These are phyloP conservation scores for Chaetomium fimeti DNA, from an alignment of 495 filamentous ascomycete genomes.

Conservation along the genomic window DNA sequence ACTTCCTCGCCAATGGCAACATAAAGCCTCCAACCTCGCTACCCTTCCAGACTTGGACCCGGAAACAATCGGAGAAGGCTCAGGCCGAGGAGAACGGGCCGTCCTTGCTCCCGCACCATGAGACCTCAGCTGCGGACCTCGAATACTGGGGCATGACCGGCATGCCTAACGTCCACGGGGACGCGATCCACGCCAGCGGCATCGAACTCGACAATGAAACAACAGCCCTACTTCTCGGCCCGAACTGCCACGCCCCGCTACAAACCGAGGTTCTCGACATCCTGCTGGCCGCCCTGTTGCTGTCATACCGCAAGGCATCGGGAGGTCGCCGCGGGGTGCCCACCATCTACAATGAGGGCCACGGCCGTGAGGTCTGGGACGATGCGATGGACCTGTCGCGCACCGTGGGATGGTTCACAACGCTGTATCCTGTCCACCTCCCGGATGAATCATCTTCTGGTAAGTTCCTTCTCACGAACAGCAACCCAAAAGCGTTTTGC, in stretches of 20 bases:
- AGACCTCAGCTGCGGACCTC: slow-evolving; percentile 34
- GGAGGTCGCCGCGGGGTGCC: slow-evolving; percentile 37
- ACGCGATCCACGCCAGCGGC: slow-evolving; percentile 42
- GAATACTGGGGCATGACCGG: slow-evolving; percentile 53
- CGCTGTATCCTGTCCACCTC: slow-evolving; percentile 38
- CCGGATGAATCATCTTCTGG: slow-evolving; percentile 29
- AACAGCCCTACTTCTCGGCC: slow-evolving; percentile 43
- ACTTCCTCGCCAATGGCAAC: slow-evolving; percentile 45
- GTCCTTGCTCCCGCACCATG: slow-evolving; percentile 25
- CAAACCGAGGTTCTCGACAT: slow-evolving; percentile 55
- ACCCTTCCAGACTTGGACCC: slow-evolving; percentile 29
- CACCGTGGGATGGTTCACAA: slow-evolving; percentile 39
- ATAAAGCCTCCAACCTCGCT: slow-evolving; percentile 16
- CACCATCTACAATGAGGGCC: slow-evolving; percentile 43
- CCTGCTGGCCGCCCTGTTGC: slow-evolving; percentile 51
- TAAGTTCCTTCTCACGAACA: not conserved
- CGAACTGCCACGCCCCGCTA: slow-evolving; percentile 48
- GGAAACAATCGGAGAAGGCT: slow-evolving; percentile 25
- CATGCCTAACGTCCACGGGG: slow-evolving; percentile 47
- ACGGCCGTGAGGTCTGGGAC: slow-evolving; percentile 36
- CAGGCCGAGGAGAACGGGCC: slow-evolving; percentile 23
- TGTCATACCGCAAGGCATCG: slow-evolving; percentile 48
- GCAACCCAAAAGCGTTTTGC: not conserved
- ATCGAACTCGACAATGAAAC: slow-evolving; percentile 49
- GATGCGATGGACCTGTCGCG: slow-evolving; percentile 27